A percentile compares a stretch with the other conserved stretches of the same genome.
Evolutionary conservation across 257 asterid genomes (phyloP).

Genomic region (Solanum habrochaites): DNA sequence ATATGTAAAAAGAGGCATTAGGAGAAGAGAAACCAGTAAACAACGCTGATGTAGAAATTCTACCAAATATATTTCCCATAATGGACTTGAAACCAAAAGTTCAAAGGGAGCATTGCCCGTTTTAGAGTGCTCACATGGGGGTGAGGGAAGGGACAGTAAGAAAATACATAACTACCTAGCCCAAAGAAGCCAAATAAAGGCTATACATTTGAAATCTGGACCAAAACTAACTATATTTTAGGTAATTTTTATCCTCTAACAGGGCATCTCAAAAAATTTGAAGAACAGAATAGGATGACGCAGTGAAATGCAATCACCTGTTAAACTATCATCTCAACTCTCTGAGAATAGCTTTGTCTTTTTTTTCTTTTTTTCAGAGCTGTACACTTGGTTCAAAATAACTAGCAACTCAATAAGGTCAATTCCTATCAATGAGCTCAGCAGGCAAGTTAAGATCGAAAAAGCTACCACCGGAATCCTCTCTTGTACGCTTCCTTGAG

Average conservation of each 20-base stretch:
- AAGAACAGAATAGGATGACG: not conserved
- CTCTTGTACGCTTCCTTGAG: constrained; percentile 54
- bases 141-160: not conserved
- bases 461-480: constrained; percentile 18
- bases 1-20: not conserved
- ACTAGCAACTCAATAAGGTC: constrained; percentile 5
- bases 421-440: constrained; percentile 21
- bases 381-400: constrained; percentile 5
- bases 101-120: not conserved
- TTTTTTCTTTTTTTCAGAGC: not conserved
- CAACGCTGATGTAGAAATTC: not conserved
- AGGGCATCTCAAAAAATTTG: not conserved
- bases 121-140: not conserved
- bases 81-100: not conserved
- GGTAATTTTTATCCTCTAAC: not conserved
- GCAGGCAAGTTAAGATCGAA: constrained; percentile 83
- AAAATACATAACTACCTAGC: not conserved
- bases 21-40: not conserved
- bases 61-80: not conserved
- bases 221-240: not conserved
- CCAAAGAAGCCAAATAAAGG: not conserved
- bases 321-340: not conserved
- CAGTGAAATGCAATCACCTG: not conserved
- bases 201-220: not conserved
- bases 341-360: not conserved